These are phyloP conservation scores for Dichotomopilus funicola DNA, from an alignment of 2,329 filamentous ascomycete genomes.

Conservation along the genomic window DNA sequence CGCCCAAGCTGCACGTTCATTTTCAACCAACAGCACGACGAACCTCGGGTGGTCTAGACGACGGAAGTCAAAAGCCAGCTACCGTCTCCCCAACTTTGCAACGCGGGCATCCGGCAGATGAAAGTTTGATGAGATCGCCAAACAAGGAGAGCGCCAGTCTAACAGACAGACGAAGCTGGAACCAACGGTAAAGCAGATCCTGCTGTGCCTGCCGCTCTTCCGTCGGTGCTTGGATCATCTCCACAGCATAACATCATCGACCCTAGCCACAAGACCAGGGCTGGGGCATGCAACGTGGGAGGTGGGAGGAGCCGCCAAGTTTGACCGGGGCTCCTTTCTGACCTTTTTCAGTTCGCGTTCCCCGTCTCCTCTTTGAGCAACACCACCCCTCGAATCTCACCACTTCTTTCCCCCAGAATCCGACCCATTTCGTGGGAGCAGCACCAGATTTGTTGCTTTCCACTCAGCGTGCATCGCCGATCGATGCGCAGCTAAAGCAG, in stretches of 20 bases:
- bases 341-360: constrained; percentile 16
- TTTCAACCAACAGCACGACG: not conserved
- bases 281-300: constrained; percentile 24
- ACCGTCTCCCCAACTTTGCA: too few species aligned
- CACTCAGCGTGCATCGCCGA: not conserved
- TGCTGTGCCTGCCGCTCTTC: not conserved
- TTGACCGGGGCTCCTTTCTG: constrained; percentile 8
- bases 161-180: not conserved
- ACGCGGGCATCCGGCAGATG: not conserved
- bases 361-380: constrained; percentile 6
- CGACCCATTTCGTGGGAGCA: too few species aligned
- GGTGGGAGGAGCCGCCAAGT: constrained; percentile 16
- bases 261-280: constrained; percentile 17
- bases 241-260: constrained; percentile 27
- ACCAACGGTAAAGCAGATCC: not conserved
- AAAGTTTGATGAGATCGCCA: not conserved
- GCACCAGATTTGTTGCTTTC: too few species aligned
- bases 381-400: not conserved
- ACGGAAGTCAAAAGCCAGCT: too few species aligned
- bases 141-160: not conserved
- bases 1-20: not conserved
- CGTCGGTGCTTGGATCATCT: constrained; percentile 15
- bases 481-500: not conserved
- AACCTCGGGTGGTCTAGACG: not conserved
- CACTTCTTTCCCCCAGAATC: too few species aligned